Evolutionary conservation across 768 basidiomycete genomes (phyloP).

Genomic region (Suillus cothurnatus): DNA sequence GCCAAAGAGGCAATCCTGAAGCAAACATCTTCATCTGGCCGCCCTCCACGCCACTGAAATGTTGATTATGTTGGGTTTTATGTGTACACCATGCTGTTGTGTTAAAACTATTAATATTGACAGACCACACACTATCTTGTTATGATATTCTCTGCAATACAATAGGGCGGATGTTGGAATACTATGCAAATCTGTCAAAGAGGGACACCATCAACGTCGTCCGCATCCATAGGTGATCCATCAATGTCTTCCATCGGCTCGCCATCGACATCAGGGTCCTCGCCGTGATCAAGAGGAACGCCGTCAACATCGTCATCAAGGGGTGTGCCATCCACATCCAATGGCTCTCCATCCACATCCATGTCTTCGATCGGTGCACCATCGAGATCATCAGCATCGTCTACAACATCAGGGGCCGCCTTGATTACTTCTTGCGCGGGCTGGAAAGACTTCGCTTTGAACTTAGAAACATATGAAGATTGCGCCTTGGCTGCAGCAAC

Average conservation of each 20-base stretch:
- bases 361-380: conserved; percentile 53
- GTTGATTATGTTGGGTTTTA: neutral
- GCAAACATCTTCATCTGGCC: conserved; percentile 42
- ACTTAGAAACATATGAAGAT: conserved; percentile 54
- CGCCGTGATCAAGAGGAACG: conserved; percentile 33
- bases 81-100: neutral
- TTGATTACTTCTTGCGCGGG: conserved; percentile 53
- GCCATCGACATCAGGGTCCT: conserved; percentile 26
- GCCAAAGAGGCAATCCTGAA: conserved; percentile 79
- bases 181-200: neutral
- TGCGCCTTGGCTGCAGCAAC: conserved; percentile 25
- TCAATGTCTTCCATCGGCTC: conserved; percentile 38
- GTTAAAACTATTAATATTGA: neutral
- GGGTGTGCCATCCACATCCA: conserved; percentile 37
- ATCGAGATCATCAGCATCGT: conserved; percentile 48
- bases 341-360: conserved; percentile 52
- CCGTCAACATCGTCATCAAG: conserved; percentile 43
- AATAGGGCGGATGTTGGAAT: neutral
- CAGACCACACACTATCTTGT: conserved; percentile 1
- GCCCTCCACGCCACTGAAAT: conserved; percentile 2
- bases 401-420: conserved; percentile 32
- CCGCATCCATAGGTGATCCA: conserved; percentile 39
- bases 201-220: conserved; percentile 18
- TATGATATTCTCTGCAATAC: conserved; percentile 3
- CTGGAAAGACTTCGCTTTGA: conserved; percentile 80